A percentile compares a stretch with the other conserved stretches of the same genome.
Evolutionary conservation across 805 yeast species (phyloP).

Genomic region (Schizosaccharomyces cryophilus): DNA sequence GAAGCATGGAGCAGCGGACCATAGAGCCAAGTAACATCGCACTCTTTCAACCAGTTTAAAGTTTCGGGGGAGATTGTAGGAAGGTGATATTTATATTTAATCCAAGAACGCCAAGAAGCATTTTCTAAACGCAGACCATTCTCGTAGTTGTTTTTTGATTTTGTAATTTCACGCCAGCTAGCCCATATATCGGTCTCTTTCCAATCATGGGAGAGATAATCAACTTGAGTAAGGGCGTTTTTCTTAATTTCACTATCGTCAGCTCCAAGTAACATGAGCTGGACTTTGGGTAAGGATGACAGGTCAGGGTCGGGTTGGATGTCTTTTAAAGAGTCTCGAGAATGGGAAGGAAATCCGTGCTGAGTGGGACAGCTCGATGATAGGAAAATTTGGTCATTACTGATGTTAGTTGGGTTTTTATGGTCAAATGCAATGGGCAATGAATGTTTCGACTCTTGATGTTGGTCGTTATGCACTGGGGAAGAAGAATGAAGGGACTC

Average conservation of each 20-base stretch:
- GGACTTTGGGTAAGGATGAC: neutral
- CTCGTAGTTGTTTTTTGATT: constrained; percentile 63
- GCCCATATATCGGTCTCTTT: constrained; percentile 77
- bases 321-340: neutral
- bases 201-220: constrained; percentile 89
- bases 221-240: constrained; percentile 71
- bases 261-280: neutral
- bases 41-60: constrained; percentile 90
- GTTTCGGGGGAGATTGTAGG: constrained; percentile 70
- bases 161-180: constrained; percentile 83
- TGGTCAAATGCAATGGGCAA: too few relatives aligned
- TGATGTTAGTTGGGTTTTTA: too few relatives aligned
- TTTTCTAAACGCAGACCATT: constrained; percentile 50
- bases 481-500: too few relatives aligned
- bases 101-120: constrained; percentile 91
- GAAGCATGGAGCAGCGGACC: constrained; percentile 40
- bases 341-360: too few relatives aligned
- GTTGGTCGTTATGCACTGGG: too few relatives aligned
- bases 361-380: too few relatives aligned
- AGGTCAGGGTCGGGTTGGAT: neutral
- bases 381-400: too few relatives aligned
- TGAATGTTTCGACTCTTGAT: too few relatives aligned
- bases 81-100: constrained; percentile 42
- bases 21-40: constrained; percentile 92
- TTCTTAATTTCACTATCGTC: constrained; percentile 62